These are phyloP conservation scores for Cantharellus cinnabarinus DNA, from an alignment of 768 basidiomycete genomes.

Conservation along the genomic window DNA sequence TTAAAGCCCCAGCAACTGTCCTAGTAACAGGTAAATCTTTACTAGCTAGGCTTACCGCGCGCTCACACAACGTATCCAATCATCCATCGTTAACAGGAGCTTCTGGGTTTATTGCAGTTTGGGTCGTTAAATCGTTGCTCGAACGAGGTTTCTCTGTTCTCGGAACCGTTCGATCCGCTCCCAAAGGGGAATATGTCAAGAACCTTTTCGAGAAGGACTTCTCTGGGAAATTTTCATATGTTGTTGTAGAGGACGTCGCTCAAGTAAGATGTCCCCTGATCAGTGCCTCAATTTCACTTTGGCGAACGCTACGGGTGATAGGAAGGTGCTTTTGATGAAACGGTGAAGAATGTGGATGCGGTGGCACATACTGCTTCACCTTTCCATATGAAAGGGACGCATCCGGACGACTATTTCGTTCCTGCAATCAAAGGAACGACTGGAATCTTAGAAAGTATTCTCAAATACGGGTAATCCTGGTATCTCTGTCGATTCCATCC, in stretches of 20 bases:
- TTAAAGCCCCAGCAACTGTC: constrained; percentile 6
- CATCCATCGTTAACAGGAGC: constrained; percentile 9
- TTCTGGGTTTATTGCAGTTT: neutral
- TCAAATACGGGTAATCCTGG: constrained; percentile 15
- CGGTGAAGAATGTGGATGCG: constrained; percentile 21
- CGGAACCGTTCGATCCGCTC: constrained; percentile 28
- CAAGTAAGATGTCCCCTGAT: neutral
- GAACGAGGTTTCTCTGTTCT: neutral
- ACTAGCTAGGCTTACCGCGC: constrained; percentile 4
- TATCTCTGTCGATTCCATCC: neutral
- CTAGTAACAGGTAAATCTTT: constrained; percentile 8
- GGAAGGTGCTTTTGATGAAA: constrained; percentile 21
- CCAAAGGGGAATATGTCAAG: constrained; percentile 37
- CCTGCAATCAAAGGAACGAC: constrained; percentile 21
- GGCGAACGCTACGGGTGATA: neutral
- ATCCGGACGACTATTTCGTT: constrained; percentile 16
- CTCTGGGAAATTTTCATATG: constrained; percentile 39
- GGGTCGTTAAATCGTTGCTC: neutral
- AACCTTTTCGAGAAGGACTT: constrained; percentile 29
- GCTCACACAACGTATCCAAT: constrained; percentile 4
- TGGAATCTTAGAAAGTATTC: constrained; percentile 15
- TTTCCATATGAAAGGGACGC: constrained; percentile 12
- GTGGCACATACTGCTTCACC: constrained; percentile 18
- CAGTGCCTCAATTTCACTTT: constrained; percentile 2
- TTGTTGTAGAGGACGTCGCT: constrained; percentile 46